Conservation (phyloP, 1,284 basidiomycete species). For the Sporisorium sorghi region DNA sequence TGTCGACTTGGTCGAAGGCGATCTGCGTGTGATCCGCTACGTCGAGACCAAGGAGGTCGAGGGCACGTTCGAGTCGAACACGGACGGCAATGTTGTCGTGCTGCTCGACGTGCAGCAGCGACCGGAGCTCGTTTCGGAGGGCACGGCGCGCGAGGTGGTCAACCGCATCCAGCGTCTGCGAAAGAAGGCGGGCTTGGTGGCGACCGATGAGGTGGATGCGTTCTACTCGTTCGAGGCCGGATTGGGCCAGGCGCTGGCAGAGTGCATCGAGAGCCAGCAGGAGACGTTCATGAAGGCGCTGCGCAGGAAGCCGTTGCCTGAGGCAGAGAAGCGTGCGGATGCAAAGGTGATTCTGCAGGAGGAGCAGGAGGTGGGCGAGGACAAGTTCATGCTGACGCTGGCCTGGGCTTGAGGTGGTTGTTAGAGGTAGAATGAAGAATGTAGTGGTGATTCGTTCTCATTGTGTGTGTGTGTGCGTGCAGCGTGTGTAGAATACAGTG, state of each 20-base stretch:
- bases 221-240: conserved; percentile 86
- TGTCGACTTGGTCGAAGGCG: conserved; percentile 87
- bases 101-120: conserved; percentile 89
- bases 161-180: conserved; percentile 95
- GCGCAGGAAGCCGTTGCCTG: conserved; percentile 72
- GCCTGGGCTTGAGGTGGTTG: conserved; percentile 61
- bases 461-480: background rate
- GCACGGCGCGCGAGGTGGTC: conserved; percentile 87
- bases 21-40: conserved; percentile 89
- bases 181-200: conserved; percentile 93
- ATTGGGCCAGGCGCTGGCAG: conserved; percentile 74
- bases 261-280: conserved; percentile 78
- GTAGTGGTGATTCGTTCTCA: background rate
- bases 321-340: conserved; percentile 70
- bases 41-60: conserved; percentile 75
- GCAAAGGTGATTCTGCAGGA: conserved; percentile 79
- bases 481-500: conserved; percentile 3
- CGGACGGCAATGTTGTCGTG: conserved; percentile 93
- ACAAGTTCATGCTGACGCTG: conserved; percentile 76
- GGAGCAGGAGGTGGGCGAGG: conserved; percentile 86
- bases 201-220: conserved; percentile 92
- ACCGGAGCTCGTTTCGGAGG: conserved; percentile 86
- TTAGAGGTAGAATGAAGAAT: background rate
- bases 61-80: conserved; percentile 81
- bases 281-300: conserved; percentile 83